Evolutionary conservation across 2,329 filamentous ascomycete species (phyloP).

Genomic region (Tetracladium maxilliforme): DNA sequence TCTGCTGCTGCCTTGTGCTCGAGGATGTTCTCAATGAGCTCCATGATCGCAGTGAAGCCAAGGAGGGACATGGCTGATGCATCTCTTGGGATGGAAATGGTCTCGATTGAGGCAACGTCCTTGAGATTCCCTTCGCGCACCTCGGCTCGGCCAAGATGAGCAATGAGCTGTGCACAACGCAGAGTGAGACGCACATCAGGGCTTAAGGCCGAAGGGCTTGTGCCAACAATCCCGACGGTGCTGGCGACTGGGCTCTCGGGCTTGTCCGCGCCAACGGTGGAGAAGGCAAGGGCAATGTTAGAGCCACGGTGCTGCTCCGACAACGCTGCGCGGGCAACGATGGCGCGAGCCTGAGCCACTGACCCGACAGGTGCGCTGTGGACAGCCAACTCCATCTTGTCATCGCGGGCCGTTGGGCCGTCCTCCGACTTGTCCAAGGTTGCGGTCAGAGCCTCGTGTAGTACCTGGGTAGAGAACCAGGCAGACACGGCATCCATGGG

Average conservation of each 20-base stretch:
- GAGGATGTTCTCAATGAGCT: conserved; percentile 38
- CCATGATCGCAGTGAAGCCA: conserved; percentile 42
- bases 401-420: conserved; percentile 21
- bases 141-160: too few relatives aligned
- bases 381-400: conserved; percentile 52
- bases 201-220: too few relatives aligned
- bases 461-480: conserved; percentile 68
- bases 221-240: too few relatives aligned
- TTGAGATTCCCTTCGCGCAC: conserved; percentile 21
- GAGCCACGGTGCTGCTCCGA: conserved; percentile 35
- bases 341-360: conserved; percentile 45
- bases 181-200: conserved; percentile 43
- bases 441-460: conserved; percentile 54
- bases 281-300: conserved; percentile 41
- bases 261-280: too few relatives aligned
- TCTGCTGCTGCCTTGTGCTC: conserved; percentile 29
- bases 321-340: conserved; percentile 43
- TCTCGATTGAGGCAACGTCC: conserved; percentile 23
- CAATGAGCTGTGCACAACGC: conserved; percentile 43
- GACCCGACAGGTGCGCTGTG: conserved; percentile 67
- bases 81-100: conserved; percentile 2
- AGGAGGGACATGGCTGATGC: too few relatives aligned
- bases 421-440: conserved; percentile 42
- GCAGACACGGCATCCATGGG: conserved; percentile 82
- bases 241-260: too few relatives aligned